Conservation (phyloP, 441 rosid species). For the Jatropha multifida region DNA sequence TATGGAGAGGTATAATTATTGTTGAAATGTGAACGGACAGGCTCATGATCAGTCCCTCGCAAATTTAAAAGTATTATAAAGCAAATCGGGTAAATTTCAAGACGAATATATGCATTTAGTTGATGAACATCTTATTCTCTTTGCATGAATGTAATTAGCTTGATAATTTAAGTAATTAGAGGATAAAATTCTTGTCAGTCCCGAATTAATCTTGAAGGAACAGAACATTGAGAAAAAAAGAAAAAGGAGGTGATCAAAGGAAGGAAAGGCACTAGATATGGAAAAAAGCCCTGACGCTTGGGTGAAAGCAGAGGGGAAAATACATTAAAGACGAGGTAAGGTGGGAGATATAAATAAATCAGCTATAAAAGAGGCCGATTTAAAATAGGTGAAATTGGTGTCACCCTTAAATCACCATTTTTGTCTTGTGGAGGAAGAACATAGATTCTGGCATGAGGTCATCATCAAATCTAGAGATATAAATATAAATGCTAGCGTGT, state of each 20-base stretch:
- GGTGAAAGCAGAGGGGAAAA: neutral
- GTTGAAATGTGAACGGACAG: too few relatives aligned
- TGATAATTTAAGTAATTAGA: neutral
- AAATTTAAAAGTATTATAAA: too few relatives aligned
- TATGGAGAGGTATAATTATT: too few relatives aligned
- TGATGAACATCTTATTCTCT: neutral
- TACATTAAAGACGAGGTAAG: neutral
- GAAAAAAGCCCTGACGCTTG: neutral
- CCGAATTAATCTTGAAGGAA: neutral
- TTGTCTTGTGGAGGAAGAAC: conserved; percentile 47
- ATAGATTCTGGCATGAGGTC: conserved; percentile 64
- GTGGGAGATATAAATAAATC: neutral
- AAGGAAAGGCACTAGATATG: neutral
- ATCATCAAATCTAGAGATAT: conserved; percentile 48
- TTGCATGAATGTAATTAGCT: neutral
- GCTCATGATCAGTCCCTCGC: too few relatives aligned
- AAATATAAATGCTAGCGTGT: conserved; percentile 68
- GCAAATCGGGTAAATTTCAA: too few relatives aligned
- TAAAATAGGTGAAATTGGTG: conserved; percentile 19
- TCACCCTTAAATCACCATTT: conserved; percentile 31
- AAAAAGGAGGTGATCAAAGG: neutral
- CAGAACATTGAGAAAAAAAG: neutral
- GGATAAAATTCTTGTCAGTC: neutral
- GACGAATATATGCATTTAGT: too few relatives aligned
- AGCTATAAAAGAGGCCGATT: neutral